Evolutionary conservation across 495 filamentous ascomycete genomes (phyloP).

Genomic region (Wilcoxina mikolae): DNA sequence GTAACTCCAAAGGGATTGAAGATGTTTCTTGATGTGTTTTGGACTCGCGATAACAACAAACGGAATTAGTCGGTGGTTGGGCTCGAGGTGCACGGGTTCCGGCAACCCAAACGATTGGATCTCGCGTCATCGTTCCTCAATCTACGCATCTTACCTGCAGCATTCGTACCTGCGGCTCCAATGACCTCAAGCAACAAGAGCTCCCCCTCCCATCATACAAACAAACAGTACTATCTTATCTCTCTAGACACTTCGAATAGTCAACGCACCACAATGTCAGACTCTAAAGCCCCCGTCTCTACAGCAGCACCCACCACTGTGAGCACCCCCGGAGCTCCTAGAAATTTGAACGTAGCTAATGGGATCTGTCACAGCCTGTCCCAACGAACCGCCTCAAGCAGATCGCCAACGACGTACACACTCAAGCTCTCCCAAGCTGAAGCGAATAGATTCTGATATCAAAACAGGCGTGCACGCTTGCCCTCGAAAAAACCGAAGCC

Average conservation of each 20-base stretch:
- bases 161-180: not conserved
- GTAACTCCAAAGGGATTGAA: too few species aligned
- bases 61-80: too few species aligned
- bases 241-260: too few species aligned
- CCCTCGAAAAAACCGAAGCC: slow-evolving; percentile 50
- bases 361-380: slow-evolving; percentile 63
- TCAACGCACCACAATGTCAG: slow-evolving; percentile 17
- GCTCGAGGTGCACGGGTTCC: too few species aligned
- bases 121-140: too few species aligned
- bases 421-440: not conserved
- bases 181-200: not conserved
- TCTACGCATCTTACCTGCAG: too few species aligned
- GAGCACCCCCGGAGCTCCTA: not conserved
- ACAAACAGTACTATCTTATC: too few species aligned
- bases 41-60: too few species aligned
- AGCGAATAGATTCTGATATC: not conserved
- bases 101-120: too few species aligned
- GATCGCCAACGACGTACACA: slow-evolving; percentile 58
- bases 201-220: too few species aligned
- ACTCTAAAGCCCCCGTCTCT: slow-evolving; percentile 11
- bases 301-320: not conserved
- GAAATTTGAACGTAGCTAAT: too few species aligned
- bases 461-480: slow-evolving; percentile 62
- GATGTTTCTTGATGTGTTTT: too few species aligned
- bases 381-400: slow-evolving; percentile 60